phyloP scores from a whole-genome alignment of 306 rosid genomes.

The Herpetospermum pedunculosum region DNA sequence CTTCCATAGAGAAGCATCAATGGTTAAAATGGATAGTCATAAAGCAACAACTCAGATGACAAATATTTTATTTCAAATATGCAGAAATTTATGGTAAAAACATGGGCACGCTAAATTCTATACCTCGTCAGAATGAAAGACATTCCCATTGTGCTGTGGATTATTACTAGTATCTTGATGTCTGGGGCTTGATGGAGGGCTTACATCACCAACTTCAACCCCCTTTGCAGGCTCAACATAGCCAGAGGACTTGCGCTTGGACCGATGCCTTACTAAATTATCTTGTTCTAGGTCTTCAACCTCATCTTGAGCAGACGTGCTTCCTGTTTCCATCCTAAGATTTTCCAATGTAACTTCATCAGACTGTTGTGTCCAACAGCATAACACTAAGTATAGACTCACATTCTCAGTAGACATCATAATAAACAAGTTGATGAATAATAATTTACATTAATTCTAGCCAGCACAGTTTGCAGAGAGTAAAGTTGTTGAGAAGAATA shows the following conservation, averaged over 20 bases:
- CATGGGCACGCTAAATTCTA: background rate
- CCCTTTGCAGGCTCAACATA: slow-evolving; percentile 34
- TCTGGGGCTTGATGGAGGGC: slow-evolving; percentile 40
- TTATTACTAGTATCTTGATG: slow-evolving; percentile 18
- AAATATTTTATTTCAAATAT: background rate
- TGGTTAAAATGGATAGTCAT: slow-evolving; percentile 5
- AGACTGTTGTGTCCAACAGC: slow-evolving; percentile 15
- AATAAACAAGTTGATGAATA: background rate
- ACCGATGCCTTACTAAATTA: slow-evolving; percentile 61
- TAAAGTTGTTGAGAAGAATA: slow-evolving; percentile 13
- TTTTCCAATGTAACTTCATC: slow-evolving; percentile 19
- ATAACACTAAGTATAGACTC: background rate
- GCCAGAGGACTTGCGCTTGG: slow-evolving; percentile 37
- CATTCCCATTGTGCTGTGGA: slow-evolving; percentile 26
- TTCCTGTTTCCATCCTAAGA: slow-evolving; percentile 67
- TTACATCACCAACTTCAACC: slow-evolving; percentile 28
- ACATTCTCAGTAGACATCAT: background rate
- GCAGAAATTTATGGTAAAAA: background rate
- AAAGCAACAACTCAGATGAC: background rate
- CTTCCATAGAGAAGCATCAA: slow-evolving; percentile 31
- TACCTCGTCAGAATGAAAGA: slow-evolving; percentile 72
- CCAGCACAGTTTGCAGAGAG: background rate
- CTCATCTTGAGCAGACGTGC: slow-evolving; percentile 55
- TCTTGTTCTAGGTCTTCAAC: slow-evolving; percentile 65
- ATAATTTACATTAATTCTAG: background rate